Evolutionary conservation across 768 basidiomycete species (phyloP).

Genomic region (Amanita muscaria): DNA sequence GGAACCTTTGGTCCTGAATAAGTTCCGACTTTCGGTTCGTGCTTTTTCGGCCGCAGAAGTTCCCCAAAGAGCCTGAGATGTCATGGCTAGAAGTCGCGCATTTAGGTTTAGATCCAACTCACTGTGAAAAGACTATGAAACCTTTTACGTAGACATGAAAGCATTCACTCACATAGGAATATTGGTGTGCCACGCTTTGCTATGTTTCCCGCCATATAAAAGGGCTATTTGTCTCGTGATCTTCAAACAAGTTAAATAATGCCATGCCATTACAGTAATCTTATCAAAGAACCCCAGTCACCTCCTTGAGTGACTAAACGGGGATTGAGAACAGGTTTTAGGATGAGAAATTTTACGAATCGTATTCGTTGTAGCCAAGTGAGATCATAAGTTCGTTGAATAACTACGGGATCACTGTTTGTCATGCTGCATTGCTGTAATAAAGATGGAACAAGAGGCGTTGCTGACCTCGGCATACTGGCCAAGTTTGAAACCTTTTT

Average conservation of each 20-base stretch:
- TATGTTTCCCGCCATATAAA: slow-evolving; percentile 25
- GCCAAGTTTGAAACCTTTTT: slow-evolving; percentile 34
- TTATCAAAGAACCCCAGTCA: slow-evolving; percentile 35
- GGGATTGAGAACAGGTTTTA: not conserved
- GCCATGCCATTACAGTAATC: slow-evolving; percentile 10
- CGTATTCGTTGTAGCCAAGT: slow-evolving; percentile 41
- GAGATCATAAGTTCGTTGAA: slow-evolving; percentile 41
- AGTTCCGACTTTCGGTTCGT: slow-evolving; percentile 20
- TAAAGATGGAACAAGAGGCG: not conserved
- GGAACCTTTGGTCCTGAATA: slow-evolving; percentile 20
- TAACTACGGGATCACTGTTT: too few species aligned
- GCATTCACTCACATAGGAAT: slow-evolving; percentile 27
- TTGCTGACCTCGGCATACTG: slow-evolving; percentile 46
- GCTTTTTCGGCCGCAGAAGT: slow-evolving; percentile 24
- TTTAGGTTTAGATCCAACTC: slow-evolving; percentile 15
- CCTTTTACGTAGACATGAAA: not conserved
- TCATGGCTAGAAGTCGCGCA: slow-evolving; percentile 16
- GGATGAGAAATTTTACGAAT: slow-evolving; percentile 16
- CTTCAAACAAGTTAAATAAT: slow-evolving; percentile 8
- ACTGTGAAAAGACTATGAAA: slow-evolving; percentile 7
- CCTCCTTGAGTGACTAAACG: slow-evolving; percentile 35
- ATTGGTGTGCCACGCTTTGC: slow-evolving; percentile 48
- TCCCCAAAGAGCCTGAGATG: slow-evolving; percentile 21
- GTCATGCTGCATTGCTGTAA: slow-evolving; percentile 41
- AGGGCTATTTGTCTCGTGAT: slow-evolving; percentile 22